Base-by-base conservation (phyloP, 495 filamentous ascomycete species). In the Penicillium desertorum region DNA sequence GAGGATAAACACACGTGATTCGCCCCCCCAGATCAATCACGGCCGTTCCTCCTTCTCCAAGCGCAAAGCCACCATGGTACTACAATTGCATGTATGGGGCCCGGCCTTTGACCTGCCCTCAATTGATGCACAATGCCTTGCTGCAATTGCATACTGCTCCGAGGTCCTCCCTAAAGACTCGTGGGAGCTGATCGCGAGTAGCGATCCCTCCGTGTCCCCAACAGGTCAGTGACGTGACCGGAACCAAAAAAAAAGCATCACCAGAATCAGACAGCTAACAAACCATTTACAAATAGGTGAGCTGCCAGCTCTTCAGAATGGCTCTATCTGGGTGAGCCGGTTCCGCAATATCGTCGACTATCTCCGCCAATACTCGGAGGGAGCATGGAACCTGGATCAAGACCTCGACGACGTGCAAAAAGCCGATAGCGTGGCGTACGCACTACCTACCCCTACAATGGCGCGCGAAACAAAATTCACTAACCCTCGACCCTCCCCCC, bases 81-180 rank as follows among this genome's bases (percentile, higher is more conserved):
- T 96, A 14, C 85, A 92, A 79, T 83, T 98, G 39, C 89, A 96
- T 70, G 82, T 96, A 60, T 96, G 90, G 90, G 92, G 94, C 41
- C 89, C 91, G 32, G 92, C 88, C 36, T 95, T 95, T 71, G 80
- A 79, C 27, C 82, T 97, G 39, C 88, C 93, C 10, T 97, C 93
- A 50, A 87, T 97, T 57, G 92, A 96, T 56, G 79, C 94, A 49
- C 89, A 95, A 80, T 97, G 88, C 61, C 81, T 92, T 43, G 88
- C 89, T 14, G 76, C 86, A 39, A 85, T 93, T 54, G 81, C 89
- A 37, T 92, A 88, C 65, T 77, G 91, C 34, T 78, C 81, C 11
- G 71, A 83, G 54, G 74, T 77, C 47, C 67, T 88, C 10, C 81
- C 81, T 25, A 69, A 71, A 59, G 76, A 81, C 43, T 71, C 81